Base-by-base conservation (phyloP, 2,329 filamentous ascomycete genomes). In the Fusarium sp. region DNA sequence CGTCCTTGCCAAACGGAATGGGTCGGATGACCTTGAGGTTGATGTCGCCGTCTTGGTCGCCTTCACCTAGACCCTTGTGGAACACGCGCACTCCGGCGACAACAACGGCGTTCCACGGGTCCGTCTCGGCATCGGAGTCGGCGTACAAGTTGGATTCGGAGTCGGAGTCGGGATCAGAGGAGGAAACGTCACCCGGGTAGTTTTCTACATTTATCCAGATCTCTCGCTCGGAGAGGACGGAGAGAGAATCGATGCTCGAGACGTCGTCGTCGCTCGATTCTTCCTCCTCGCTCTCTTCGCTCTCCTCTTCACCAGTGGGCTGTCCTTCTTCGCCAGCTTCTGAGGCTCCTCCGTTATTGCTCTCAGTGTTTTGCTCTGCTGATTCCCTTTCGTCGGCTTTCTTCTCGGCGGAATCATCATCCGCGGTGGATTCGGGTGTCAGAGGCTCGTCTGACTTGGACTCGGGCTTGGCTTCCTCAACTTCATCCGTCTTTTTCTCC, bases 31-130 rank as follows among this genome's bases (percentile, higher is more conserved):
- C 78, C 3, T 72, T 72, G 13, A 83, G 65, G 57, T 73, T 73
- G 25, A 80, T 74, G 2, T 76, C 69, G 35, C 76, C 72, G 32
- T 75, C 70, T 7, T 72, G 69, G 10, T 73, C 72, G 8, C 70
- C 66, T 2, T 65, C 71, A 13, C 71, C 72, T 0, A 71, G 64
- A 1, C 75, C 78, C 66, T 83, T 84, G 70, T 83, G 81, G 71
- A 88, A 89, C 2, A 89, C 81, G n/a, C 85, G 80, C 42, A 89
- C 73, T 0, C 87, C 85, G 2, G 88, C 80, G 9, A 88, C 82
- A 4, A 79, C 83, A n/a, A 88, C 81, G 5, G 86, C 86, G 68
- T 89, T 88, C 86, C 87, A 89, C 0, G 85, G 83, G 36, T 85
- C 81, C 24, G 79, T 77, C 61, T 85, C 81, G 44, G 82, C 83